phyloP scores from a whole-genome alignment of 805 yeast genomes.

The Yarrowia bubula region DNA sequence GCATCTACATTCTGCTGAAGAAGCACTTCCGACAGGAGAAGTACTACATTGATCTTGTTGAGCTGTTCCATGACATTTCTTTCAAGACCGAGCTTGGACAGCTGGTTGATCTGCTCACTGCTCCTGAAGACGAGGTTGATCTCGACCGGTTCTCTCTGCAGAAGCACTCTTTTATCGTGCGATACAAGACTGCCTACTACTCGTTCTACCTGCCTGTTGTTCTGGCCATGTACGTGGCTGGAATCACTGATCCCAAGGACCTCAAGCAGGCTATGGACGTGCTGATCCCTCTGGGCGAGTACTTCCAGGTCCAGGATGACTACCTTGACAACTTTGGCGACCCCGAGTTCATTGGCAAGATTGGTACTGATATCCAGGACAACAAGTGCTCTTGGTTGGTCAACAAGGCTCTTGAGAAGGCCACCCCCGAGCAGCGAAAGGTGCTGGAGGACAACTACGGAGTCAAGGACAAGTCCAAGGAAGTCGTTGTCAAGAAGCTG shows the following conservation, averaged over 20 bases:
- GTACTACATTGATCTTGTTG: constrained; percentile 86
- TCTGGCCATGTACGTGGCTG: constrained; percentile 91
- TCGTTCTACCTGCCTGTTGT: constrained; percentile 97
- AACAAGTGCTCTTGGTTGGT: constrained; percentile 98
- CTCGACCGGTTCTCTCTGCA: constrained; percentile 78
- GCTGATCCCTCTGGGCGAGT: constrained; percentile 92
- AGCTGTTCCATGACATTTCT: constrained; percentile 94
- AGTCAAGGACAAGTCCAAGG: constrained; percentile 65
- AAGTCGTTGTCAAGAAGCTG: constrained; percentile 66
- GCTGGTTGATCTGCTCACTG: constrained; percentile 89
- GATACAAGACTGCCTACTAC: constrained; percentile 95
- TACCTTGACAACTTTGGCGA: constrained; percentile 95
- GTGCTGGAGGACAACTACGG: constrained; percentile 89
- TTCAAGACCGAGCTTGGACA: constrained; percentile 98
- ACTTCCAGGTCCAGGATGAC: constrained; percentile 98
- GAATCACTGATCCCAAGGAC: constrained; percentile 65
- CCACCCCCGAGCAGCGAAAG: constrained; percentile 75
- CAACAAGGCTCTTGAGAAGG: constrained; percentile 83
- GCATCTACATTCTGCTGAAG: constrained; percentile 84
- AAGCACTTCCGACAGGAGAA: constrained; percentile 78
- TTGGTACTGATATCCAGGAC: constrained; percentile 97
- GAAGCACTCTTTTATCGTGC: constrained; percentile 93
- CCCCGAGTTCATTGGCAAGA: constrained; percentile 95
- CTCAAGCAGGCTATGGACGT: constrained; percentile 84
- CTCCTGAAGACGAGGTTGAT: constrained; percentile 94